These are phyloP conservation scores for Abrus precatorius DNA, from an alignment of 306 rosid genomes.

Conservation along the genomic window DNA sequence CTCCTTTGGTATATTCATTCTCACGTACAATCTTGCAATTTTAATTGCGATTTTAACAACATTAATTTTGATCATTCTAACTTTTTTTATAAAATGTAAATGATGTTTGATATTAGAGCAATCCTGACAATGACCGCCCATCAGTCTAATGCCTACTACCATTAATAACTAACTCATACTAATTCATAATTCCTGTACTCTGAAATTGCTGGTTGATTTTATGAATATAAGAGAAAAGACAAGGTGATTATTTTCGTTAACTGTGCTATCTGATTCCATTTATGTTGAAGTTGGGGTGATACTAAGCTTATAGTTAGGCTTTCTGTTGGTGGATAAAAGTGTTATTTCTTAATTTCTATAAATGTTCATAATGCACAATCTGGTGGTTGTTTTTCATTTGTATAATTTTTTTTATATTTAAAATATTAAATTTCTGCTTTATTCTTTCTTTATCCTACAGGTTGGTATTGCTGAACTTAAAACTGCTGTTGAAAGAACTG, in stretches of 20 bases:
- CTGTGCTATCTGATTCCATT: conserved; percentile 33
- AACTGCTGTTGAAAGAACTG: conserved; percentile 92
- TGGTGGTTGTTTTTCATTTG: conserved; percentile 19
- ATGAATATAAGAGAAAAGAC: conserved; percentile 9
- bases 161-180: conserved; percentile 23
- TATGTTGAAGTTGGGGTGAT: conserved; percentile 21
- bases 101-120: conserved; percentile 16
- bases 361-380: conserved; percentile 23
- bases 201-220: conserved; percentile 25
- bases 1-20: too few relatives aligned
- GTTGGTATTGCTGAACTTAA: conserved; percentile 98
- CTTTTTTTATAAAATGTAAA: neutral
- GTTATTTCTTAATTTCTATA: conserved; percentile 11
- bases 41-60: too few relatives aligned
- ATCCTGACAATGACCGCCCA: neutral
- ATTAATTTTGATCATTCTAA: too few relatives aligned
- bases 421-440: conserved; percentile 34
- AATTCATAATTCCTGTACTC: conserved; percentile 20
- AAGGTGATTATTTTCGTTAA: conserved; percentile 1
- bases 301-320: conserved; percentile 19
- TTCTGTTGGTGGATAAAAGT: conserved; percentile 32
- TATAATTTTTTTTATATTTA: conserved; percentile 37
- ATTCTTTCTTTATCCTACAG: conserved; percentile 56
- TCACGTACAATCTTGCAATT: too few relatives aligned
- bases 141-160: conserved; percentile 5